A percentile compares a stretch with the other conserved stretches of the same genome.
These are phyloP conservation scores for Gossypium arboreum DNA, from an alignment of 345 rosid species.

Conservation along the genomic window DNA sequence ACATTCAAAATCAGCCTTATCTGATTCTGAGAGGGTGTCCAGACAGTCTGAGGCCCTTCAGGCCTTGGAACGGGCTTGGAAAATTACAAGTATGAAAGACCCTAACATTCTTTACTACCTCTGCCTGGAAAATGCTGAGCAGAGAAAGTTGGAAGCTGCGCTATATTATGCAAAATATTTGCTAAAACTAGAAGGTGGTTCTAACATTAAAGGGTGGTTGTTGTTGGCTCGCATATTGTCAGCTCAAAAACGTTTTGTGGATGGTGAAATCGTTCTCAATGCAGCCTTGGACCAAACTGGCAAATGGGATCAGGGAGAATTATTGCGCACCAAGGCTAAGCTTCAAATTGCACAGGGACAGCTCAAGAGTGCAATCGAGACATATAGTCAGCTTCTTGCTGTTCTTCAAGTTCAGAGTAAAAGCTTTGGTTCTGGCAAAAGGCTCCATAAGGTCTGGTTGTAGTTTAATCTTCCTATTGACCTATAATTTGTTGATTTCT, in stretches of 20 bases:
- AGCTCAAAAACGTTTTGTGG: slow-evolving; percentile 54
- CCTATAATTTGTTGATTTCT: neutral
- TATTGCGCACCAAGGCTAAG: slow-evolving; percentile 72
- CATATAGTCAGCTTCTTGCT: slow-evolving; percentile 69
- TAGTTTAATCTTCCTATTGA: neutral
- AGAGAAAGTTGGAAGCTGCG: slow-evolving; percentile 67
- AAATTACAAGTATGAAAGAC: slow-evolving; percentile 41
- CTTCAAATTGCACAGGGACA: slow-evolving; percentile 65
- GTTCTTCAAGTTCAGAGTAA: slow-evolving; percentile 69
- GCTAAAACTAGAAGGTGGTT: slow-evolving; percentile 56
- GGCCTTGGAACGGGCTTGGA: slow-evolving; percentile 48
- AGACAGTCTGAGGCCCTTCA: slow-evolving; percentile 59
- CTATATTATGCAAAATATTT: slow-evolving; percentile 40
- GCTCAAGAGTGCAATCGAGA: slow-evolving; percentile 47
- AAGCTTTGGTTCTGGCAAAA: slow-evolving; percentile 42
- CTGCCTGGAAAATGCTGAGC: slow-evolving; percentile 65
- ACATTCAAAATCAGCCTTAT: slow-evolving; percentile 42
- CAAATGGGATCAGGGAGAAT: slow-evolving; percentile 80
- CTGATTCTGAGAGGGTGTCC: slow-evolving; percentile 44
- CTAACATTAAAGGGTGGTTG: slow-evolving; percentile 59
- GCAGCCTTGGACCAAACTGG: slow-evolving; percentile 71
- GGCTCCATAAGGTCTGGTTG: slow-evolving; percentile 44
- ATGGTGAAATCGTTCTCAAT: slow-evolving; percentile 52
- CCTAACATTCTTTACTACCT: slow-evolving; percentile 55
- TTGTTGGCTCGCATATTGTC: slow-evolving; percentile 73